Percentiles rank a stretch among this genome's conserved stretches.
Evolutionary conservation across 2,329 filamentous ascomycete genomes (phyloP).

Genomic region (Macroventuria anomochaeta): DNA sequence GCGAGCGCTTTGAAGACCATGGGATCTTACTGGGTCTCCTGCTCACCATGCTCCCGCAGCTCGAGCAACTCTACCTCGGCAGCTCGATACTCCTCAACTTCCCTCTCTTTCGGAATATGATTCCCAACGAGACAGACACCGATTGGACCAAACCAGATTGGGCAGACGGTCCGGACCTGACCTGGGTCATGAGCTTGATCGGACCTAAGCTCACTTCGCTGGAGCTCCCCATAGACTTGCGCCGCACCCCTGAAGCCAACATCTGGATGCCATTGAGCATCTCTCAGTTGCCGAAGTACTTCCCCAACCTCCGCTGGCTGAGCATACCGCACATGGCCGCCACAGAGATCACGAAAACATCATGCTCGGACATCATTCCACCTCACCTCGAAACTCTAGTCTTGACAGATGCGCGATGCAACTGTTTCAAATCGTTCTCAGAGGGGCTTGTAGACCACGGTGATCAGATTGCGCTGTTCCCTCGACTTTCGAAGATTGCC

Average conservation of each 20-base stretch:
- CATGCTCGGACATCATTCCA: not conserved
- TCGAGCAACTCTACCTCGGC: not conserved
- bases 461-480: not conserved
- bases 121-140: not conserved
- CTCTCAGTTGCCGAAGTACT: not conserved
- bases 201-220: not conserved
- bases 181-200: not conserved
- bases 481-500: not conserved
- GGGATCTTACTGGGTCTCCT: not conserved
- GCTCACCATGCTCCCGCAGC: not conserved
- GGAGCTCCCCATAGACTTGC: slow-evolving; percentile 1
- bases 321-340: not conserved
- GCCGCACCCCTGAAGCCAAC: not conserved
- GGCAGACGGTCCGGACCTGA: not conserved
- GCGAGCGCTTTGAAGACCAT: not conserved
- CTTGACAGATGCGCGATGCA: not conserved
- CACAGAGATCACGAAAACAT: not conserved
- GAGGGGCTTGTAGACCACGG: not conserved
- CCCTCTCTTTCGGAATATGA: not conserved
- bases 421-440: not conserved
- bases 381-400: not conserved
- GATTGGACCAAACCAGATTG: not conserved
- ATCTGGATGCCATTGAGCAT: not conserved
- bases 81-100: slow-evolving; percentile 5
- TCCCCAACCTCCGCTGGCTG: not conserved